Conservation (phyloP, 2,329 filamentous ascomycete genomes). For the Epichloe hybrida region DNA sequence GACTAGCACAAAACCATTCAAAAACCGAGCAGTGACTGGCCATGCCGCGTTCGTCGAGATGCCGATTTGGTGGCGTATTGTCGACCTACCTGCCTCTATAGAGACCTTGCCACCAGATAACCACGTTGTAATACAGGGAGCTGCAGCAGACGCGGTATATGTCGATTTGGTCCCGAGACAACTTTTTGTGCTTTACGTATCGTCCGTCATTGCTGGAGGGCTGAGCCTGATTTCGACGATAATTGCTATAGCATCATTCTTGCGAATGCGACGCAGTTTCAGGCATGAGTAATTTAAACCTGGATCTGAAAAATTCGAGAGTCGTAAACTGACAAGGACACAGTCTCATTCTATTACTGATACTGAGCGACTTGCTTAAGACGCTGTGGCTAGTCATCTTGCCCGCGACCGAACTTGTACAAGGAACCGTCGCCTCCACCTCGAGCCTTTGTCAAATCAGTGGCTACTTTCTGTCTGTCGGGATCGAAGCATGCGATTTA, state of each 20-base stretch:
- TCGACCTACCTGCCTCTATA: background rate
- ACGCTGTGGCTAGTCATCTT: slow-evolving; percentile 55
- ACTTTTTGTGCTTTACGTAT: slow-evolving; percentile 9
- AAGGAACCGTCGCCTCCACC: slow-evolving; percentile 33
- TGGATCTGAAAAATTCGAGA: background rate
- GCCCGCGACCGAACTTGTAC: slow-evolving; percentile 42
- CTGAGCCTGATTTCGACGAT: slow-evolving; percentile 44
- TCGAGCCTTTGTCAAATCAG: slow-evolving; percentile 52
- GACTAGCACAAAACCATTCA: background rate
- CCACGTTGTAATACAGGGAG: background rate
- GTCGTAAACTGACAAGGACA: background rate
- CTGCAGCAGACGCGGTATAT: background rate
- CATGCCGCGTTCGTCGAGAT: slow-evolving; percentile 1
- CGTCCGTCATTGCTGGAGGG: slow-evolving; percentile 27
- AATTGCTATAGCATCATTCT: slow-evolving; percentile 56
- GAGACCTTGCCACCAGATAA: background rate
- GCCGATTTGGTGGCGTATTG: slow-evolving; percentile 1
- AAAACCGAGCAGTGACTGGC: background rate
- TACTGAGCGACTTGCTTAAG: slow-evolving; percentile 60
- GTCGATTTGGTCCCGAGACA: background rate
- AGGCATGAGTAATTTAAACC: slow-evolving; percentile 37
- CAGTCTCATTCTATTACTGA: slow-evolving; percentile 61
- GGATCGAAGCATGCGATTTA: slow-evolving; percentile 58
- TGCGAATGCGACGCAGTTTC: slow-evolving; percentile 59
- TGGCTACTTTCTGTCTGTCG: slow-evolving; percentile 53